Evolutionary conservation across 495 filamentous ascomycete species (phyloP).

Genomic region (Xanthoparmelia taractica): DNA sequence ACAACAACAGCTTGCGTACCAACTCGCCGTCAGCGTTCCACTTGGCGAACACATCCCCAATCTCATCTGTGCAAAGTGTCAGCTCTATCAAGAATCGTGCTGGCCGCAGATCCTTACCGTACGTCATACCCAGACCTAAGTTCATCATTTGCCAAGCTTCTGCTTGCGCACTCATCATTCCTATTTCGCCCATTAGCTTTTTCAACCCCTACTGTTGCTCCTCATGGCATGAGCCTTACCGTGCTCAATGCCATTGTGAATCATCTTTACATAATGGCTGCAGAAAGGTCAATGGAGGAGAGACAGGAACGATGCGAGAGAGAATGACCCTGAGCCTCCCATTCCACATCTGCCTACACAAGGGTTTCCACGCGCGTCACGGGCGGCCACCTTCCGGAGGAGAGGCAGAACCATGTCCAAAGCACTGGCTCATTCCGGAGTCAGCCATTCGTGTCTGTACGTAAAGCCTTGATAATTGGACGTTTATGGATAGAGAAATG

Average conservation of each 20-base stretch:
- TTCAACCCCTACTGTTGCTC: background rate
- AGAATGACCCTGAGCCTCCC: slow-evolving; percentile 45
- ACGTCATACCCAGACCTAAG: slow-evolving; percentile 49
- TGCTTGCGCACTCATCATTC: slow-evolving; percentile 53
- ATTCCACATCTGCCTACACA: slow-evolving; percentile 57
- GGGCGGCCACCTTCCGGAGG: slow-evolving; percentile 53
- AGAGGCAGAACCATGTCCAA: slow-evolving; percentile 56
- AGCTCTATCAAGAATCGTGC: background rate
- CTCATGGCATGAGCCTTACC: background rate
- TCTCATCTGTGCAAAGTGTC: slow-evolving; percentile 37
- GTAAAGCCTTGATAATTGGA: too few species aligned
- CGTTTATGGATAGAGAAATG: too few species aligned
- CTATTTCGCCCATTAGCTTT: slow-evolving; percentile 20
- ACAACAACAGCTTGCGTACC: too few species aligned
- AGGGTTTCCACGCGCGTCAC: slow-evolving; percentile 48
- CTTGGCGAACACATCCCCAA: slow-evolving; percentile 50
- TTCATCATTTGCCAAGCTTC: slow-evolving; percentile 63
- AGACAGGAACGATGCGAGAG: background rate
- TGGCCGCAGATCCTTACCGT: slow-evolving; percentile 23
- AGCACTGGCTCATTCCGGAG: too few species aligned
- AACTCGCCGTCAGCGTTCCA: slow-evolving; percentile 57
- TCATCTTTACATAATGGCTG: slow-evolving; percentile 66
- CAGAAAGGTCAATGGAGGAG: background rate
- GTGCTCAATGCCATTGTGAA: slow-evolving; percentile 71
- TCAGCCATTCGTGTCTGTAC: too few species aligned